phyloP scores from a whole-genome alignment of 371 early-diverging fungal genomes.

The Choanephora cucurbitarum region DNA sequence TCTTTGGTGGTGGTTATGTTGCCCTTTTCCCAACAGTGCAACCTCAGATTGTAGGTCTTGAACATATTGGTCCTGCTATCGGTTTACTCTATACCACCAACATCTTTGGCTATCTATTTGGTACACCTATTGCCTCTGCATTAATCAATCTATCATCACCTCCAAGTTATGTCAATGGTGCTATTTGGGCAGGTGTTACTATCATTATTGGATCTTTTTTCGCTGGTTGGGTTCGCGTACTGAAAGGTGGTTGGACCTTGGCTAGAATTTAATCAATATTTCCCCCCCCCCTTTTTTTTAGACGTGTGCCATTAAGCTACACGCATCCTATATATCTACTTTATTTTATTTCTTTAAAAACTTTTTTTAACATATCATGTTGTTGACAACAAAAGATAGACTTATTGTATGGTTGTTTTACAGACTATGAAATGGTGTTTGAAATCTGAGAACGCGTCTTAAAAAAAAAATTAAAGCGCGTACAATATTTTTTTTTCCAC shows the following conservation, averaged over 20 bases:
- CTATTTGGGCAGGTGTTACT: conserved; percentile 33
- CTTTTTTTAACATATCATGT: no score
- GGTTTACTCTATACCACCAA: conserved; percentile 57
- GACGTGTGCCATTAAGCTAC: not conserved
- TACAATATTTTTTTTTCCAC: not conserved
- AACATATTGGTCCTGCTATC: conserved; percentile 50
- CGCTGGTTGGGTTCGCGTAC: conserved; percentile 31
- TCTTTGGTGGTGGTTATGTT: conserved; percentile 59
- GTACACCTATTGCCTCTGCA: conserved; percentile 54
- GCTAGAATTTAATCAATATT: conserved; percentile 13
- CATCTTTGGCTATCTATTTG: conserved; percentile 56
- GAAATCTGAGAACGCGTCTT: no score
- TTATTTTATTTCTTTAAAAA: no score
- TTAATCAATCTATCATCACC: conserved; percentile 35
- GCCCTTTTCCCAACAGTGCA: conserved; percentile 53
- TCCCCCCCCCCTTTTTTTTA: not conserved
- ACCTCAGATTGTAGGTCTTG: conserved; percentile 54
- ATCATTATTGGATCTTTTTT: conserved; percentile 30
- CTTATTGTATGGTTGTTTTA: no score
- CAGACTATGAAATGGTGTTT: no score
- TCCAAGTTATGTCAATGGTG: conserved; percentile 31
- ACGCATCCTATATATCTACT: no score
- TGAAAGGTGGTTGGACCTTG: conserved; percentile 30
- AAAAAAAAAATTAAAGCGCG: conserved; percentile 1
- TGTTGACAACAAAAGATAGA: no score